phyloP scores from a whole-genome alignment of 495 filamentous ascomycete species.

The Niebla homalea region DNA sequence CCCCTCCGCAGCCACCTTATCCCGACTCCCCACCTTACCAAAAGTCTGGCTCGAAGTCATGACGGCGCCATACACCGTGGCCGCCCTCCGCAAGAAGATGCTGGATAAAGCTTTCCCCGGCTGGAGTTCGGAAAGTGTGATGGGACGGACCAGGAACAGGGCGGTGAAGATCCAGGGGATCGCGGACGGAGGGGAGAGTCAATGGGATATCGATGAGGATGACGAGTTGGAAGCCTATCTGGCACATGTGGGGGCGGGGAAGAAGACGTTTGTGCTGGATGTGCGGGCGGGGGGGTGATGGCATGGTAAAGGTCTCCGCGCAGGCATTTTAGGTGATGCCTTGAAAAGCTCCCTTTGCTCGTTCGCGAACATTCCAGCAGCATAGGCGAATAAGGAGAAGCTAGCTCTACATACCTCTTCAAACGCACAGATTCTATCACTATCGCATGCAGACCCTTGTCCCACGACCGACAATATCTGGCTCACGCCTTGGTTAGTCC shows the following conservation, averaged over 20 bases:
- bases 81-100: slow-evolving; percentile 36
- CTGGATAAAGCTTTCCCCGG: too few species aligned
- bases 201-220: slow-evolving; percentile 48
- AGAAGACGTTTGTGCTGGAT: slow-evolving; percentile 50
- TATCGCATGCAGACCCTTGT: too few species aligned
- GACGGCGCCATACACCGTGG: slow-evolving; percentile 33
- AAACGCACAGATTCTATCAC: too few species aligned
- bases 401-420: too few species aligned
- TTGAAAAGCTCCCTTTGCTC: too few species aligned
- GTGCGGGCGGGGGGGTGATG: background rate
- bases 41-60: slow-evolving; percentile 54
- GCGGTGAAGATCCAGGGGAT: slow-evolving; percentile 52
- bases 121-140: slow-evolving; percentile 4
- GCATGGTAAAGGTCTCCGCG: too few species aligned
- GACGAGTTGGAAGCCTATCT: slow-evolving; percentile 59
- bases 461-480: too few species aligned
- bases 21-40: slow-evolving; percentile 24
- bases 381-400: too few species aligned
- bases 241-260: slow-evolving; percentile 45
- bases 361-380: too few species aligned
- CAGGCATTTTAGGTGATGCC: too few species aligned
- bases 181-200: slow-evolving; percentile 44
- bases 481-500: too few species aligned
- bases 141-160: slow-evolving; percentile 14
- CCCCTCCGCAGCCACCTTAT: slow-evolving; percentile 24